Base-by-base conservation (phyloP, 2,329 filamentous ascomycete species). In the Colletotrichum lupini region DNA sequence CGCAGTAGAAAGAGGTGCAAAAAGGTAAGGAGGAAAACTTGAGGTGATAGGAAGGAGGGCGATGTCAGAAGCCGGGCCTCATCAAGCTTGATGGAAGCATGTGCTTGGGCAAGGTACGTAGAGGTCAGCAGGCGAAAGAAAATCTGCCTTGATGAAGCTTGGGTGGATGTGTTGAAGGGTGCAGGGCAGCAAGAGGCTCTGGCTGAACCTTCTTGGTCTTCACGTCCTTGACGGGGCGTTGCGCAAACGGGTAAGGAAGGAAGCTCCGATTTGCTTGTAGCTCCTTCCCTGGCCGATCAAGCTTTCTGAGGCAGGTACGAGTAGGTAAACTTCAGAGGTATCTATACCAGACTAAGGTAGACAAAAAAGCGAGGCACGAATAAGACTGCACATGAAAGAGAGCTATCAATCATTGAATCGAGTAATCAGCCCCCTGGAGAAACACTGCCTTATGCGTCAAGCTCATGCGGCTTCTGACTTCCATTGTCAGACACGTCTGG, bases 131-230 rank as follows among this genome's bases (percentile, higher is more conserved):
- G 46, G 24, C 42, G 26, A 16, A 32, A 32, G n/a, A 14, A 56
- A 53, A 26, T 69, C 46, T 46, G 46, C 35, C 70, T 65, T 56
- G 53, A 60, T 22, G 53, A 70, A 67, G 56, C n/a, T 71, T 37
- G 35, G 55, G 42, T 42, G 30, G 24, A 53, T 19, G 8, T 63
- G n/a, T 12, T 4, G 16, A 16, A 49, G 28, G n/a, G 30, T 22
- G 30, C 22, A 42, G 35, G 22, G 28, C 66, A 52, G 42, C n/a
- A 32, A 24, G 6, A 69, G 22, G 53, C 64, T 57, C n/a, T 8
- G 22, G 53, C 52, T 37, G 30, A 58, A 58, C 22, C 46, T 68
- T 49, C 2, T 49, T n/a, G 6, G 19, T 11, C 42, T 49, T 49
- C 42, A 5, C 7, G 19, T 49, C 32, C 22, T 30, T 16, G 14